Conservation (phyloP, 805 yeast species). For the Deakozyma indianensis region DNA sequence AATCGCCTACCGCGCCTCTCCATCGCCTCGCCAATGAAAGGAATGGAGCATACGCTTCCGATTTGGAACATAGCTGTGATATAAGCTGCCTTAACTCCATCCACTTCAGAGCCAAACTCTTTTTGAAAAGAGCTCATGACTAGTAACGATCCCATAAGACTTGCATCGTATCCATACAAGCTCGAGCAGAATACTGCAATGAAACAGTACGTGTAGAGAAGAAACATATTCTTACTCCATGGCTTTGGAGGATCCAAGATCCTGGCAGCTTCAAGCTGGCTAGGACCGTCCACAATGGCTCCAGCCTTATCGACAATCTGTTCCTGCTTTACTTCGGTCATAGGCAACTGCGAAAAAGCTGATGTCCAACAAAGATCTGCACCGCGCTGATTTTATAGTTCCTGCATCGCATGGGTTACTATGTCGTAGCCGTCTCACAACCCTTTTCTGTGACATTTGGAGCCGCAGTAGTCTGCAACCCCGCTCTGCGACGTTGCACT, state of each 20-base stretch:
- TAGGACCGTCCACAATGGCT: too few relatives aligned
- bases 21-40: conserved; percentile 8
- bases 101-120: conserved; percentile 7
- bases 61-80: conserved; percentile 11
- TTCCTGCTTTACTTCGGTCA: too few relatives aligned
- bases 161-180: conserved; percentile 9
- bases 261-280: too few relatives aligned
- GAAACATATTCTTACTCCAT: conserved; percentile 3
- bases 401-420: too few relatives aligned
- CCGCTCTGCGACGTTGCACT: too few relatives aligned
- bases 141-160: conserved; percentile 6
- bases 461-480: too few relatives aligned
- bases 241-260: conserved; percentile 5
- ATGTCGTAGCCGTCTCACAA: too few relatives aligned
- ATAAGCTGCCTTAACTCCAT: conserved; percentile 9
- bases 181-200: conserved; percentile 7
- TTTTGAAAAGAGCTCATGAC: conserved; percentile 5
- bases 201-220: conserved; percentile 6
- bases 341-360: too few relatives aligned
- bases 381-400: too few relatives aligned
- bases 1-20: conserved; percentile 8
- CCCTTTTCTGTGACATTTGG: too few relatives aligned
- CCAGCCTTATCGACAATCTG: too few relatives aligned
- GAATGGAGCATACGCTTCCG: conserved; percentile 9
- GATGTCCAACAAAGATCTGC: too few relatives aligned